Base-by-base conservation (phyloP, 2,329 filamentous ascomycete genomes). In the Colletotrichum musicola region DNA sequence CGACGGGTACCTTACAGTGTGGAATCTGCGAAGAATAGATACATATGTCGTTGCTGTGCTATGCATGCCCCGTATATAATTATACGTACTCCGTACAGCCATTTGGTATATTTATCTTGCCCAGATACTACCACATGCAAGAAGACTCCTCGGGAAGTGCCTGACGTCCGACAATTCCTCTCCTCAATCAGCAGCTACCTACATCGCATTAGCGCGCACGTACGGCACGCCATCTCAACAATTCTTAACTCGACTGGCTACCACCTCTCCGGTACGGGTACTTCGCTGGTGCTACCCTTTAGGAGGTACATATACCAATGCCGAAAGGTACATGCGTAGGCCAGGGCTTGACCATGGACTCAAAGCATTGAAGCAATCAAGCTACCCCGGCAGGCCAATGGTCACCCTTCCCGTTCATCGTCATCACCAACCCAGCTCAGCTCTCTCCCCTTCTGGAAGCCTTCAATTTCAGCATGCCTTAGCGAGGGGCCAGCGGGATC, bases 1-100 rank as follows among this genome's bases (percentile, higher is more conserved):
- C 20, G 44, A 10, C 66, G 55, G 62, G 66, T 68, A 68, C 66
- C 66, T 68, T 59, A 54, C 65, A 68, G 60, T 40, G 38, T 58
- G 13, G 47, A 13, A 22, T 44, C n/a, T 47, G 56, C n/a, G 30
- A 42, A 27, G 22, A 38, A 38, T 22, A 46, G 55, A 40, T 58
- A 30, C 38, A 30, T 58, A 22, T 57, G 35, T 57, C 2, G 38
- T 40, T 40, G 12, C 38, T 22, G 27, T 46, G 55, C 13, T 42
- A n/a, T 25, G 38, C 14, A 18, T 47, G 30, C 30, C 30, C 30
- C 30, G 30, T 35, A 35, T 35, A 35, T n/a, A 35, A 35, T 35
- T 35, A 47, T 20, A 18, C 16, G n/a, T 20, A 49, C n/a, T n/a
- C n/a, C n/a, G n/a, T 64, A 12, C 57, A 54, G 46, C 25, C 49